Conservation (phyloP, 2,329 filamentous ascomycete species). For the Cladosporium halotolerans region DNA sequence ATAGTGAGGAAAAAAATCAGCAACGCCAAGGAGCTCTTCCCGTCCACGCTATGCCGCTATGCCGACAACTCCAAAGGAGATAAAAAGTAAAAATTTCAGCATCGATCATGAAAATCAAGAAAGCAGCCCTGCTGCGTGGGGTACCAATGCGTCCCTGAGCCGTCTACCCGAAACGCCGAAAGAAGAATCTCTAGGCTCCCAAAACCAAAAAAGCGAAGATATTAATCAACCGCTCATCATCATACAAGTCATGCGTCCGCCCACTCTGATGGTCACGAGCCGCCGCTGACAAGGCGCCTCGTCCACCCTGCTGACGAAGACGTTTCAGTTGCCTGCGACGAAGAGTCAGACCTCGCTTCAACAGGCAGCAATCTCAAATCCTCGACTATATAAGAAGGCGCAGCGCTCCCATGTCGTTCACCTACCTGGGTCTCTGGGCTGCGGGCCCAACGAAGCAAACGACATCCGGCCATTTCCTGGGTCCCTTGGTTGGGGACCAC, state of each 20-base stretch:
- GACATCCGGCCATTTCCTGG: slow-evolving; percentile 11
- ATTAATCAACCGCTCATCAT: neutral
- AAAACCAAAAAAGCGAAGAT: neutral
- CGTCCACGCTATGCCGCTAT: neutral
- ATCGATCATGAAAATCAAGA: neutral
- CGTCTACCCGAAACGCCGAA: neutral
- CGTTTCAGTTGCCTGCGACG: neutral
- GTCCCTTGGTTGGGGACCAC: slow-evolving; percentile 15
- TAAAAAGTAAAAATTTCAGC: neutral
- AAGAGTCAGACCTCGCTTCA: slow-evolving; percentile 2
- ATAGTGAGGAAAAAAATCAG: neutral
- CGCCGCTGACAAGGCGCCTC: neutral
- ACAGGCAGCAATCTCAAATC: neutral
- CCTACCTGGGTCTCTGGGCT: slow-evolving; percentile 15
- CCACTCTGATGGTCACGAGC: neutral
- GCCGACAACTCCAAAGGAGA: neutral
- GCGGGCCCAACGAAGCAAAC: slow-evolving; percentile 7
- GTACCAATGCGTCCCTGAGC: neutral
- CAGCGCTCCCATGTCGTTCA: neutral
- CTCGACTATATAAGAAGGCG: neutral
- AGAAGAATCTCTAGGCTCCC: neutral
- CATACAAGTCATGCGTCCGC: neutral
- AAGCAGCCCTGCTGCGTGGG: neutral
- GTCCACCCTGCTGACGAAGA: neutral
- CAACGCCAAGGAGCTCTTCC: neutral